phyloP scores from a whole-genome alignment of 1,139 yeast genomes.

The Taphrina communis region DNA sequence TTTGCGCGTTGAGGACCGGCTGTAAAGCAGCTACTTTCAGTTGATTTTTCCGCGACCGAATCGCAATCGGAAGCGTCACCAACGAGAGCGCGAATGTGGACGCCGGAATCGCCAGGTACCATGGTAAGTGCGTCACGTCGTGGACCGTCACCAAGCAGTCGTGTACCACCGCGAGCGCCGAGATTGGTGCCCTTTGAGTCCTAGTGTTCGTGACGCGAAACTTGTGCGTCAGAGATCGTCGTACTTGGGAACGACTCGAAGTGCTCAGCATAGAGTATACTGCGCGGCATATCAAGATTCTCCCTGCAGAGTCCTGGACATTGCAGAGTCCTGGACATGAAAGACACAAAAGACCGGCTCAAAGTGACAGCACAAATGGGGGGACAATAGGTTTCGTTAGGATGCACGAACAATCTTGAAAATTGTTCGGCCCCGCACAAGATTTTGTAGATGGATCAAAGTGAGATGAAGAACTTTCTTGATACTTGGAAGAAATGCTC shows the following conservation, averaged over 20 bases:
- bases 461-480: too few species aligned
- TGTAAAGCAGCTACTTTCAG: conserved; percentile 19
- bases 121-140: conserved; percentile 13
- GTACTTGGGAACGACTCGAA: not conserved
- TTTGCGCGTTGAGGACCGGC: conserved; percentile 25
- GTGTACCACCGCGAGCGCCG: conserved; percentile 15
- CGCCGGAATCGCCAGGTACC: conserved; percentile 19
- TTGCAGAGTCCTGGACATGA: too few species aligned
- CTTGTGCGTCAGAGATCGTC: not conserved
- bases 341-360: too few species aligned
- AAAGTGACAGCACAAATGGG: too few species aligned
- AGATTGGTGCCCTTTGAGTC: not conserved
- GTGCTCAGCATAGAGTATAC: not conserved
- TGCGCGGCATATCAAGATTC: not conserved
- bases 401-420: too few species aligned
- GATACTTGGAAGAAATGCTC: too few species aligned
- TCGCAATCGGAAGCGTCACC: conserved; percentile 35
- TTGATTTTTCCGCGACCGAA: conserved; percentile 21
- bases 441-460: too few species aligned
- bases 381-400: too few species aligned
- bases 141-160: conserved; percentile 14
- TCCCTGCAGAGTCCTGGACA: too few species aligned
- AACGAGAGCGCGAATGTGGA: conserved; percentile 25
- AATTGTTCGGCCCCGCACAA: too few species aligned
- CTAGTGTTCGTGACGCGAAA: not conserved